Percentiles rank a stretch among this genome's conserved stretches.
phyloP scores from a whole-genome alignment of 768 basidiomycete genomes.

The Sistotremastrum suecicum region DNA sequence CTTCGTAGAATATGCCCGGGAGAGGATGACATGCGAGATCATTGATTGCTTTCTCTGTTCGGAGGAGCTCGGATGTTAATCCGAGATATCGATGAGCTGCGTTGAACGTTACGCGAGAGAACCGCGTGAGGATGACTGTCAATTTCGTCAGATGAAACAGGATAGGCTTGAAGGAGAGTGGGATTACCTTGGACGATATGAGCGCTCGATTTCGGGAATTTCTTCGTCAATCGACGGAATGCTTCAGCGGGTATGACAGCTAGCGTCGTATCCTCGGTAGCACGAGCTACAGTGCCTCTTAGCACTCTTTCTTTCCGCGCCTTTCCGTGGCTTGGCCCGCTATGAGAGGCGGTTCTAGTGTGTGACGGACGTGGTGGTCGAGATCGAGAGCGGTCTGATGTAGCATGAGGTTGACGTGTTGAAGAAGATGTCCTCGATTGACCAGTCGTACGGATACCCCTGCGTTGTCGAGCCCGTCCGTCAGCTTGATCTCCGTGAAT shows the following conservation, averaged over 20 bases:
- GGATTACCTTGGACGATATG: constrained; percentile 80
- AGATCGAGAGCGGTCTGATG: too few relatives aligned
- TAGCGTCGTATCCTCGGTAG: constrained; percentile 85
- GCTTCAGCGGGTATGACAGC: constrained; percentile 99
- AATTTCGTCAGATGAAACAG: constrained; percentile 7
- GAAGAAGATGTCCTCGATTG: too few relatives aligned
- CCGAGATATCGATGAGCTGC: constrained; percentile 96
- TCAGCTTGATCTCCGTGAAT: too few relatives aligned
- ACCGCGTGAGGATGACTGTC: constrained; percentile 84
- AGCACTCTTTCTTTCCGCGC: too few relatives aligned
- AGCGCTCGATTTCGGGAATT: constrained; percentile 93
- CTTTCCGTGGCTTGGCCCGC: too few relatives aligned
- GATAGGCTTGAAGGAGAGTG: not conserved
- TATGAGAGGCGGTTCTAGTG: not conserved
- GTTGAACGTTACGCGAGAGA: constrained; percentile 94
- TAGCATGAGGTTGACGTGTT: too few relatives aligned
- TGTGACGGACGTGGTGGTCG: constrained; percentile 7
- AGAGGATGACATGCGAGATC: constrained; percentile 93
- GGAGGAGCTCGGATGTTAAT: constrained; percentile 84
- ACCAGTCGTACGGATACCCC: too few relatives aligned
- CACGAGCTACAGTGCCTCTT: constrained; percentile 71
- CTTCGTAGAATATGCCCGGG: constrained; percentile 81
- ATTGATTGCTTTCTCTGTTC: constrained; percentile 95
- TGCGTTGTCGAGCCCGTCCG: too few relatives aligned
- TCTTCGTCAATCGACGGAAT: constrained; percentile 85